Evolutionary conservation across 257 asterid species (phyloP).

Genomic region (Forsythia viridissima): DNA sequence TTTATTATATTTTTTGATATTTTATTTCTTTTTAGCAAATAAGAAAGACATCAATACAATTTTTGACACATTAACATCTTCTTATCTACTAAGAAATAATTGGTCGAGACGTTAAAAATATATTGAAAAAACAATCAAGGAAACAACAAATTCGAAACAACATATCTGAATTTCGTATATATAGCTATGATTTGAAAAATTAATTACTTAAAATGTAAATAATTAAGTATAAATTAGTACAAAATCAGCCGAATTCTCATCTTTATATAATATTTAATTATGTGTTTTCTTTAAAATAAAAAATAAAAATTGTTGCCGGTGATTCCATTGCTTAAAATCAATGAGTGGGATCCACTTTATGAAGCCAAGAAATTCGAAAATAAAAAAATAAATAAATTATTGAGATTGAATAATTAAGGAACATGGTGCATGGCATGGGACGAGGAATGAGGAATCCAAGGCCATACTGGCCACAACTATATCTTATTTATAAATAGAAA

Average conservation of each 20-base stretch:
- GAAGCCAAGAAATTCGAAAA: neutral
- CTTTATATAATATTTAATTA: too few relatives aligned
- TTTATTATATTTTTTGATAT: too few relatives aligned
- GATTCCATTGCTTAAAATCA: neutral
- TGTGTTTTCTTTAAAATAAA: too few relatives aligned
- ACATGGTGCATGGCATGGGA: constrained; percentile 18
- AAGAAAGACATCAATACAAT: too few relatives aligned
- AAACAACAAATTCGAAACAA: too few relatives aligned
- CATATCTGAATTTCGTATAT: too few relatives aligned
- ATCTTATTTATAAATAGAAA: neutral
- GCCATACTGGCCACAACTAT: constrained; percentile 39
- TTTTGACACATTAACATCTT: neutral
- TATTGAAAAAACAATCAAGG: too few relatives aligned
- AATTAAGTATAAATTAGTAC: too few relatives aligned
- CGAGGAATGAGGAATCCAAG: neutral
- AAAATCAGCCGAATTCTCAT: neutral
- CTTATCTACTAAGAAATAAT: neutral
- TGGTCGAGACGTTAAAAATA: neutral
- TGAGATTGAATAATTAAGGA: constrained; percentile 18
- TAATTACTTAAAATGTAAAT: too few relatives aligned
- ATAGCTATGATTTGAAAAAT: too few relatives aligned
- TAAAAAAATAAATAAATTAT: neutral
- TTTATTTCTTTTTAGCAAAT: too few relatives aligned
- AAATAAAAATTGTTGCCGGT: neutral
- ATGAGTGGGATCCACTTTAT: neutral